Percentiles rank a stretch among this genome's conserved stretches.
phyloP scores from a whole-genome alignment of 306 rosid genomes.

The Rosa rugosa region DNA sequence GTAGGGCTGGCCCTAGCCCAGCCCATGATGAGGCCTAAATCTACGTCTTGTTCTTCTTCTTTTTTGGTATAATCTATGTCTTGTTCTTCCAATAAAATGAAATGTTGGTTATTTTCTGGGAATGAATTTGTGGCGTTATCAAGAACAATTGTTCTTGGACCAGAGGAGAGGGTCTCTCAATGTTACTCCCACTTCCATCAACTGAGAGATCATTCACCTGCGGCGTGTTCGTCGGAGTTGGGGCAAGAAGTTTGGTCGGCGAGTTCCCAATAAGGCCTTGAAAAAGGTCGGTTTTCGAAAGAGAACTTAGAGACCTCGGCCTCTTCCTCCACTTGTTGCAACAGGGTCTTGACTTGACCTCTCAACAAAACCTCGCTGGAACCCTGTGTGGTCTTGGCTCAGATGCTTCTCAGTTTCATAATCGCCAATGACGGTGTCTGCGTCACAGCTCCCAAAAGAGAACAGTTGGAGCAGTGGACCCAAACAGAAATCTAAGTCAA shows the following conservation, averaged over 20 bases:
- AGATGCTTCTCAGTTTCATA: conserved; percentile 40
- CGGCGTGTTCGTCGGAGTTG: conserved; percentile 90
- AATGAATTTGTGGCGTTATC: no score
- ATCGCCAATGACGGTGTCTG: conserved; percentile 57
- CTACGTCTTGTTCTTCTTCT: no score
- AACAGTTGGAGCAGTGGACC: no score
- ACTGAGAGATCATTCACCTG: conserved; percentile 46
- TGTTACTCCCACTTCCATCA: conserved; percentile 10
- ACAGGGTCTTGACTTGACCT: conserved; percentile 86
- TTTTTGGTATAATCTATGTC: no score
- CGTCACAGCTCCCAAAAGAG: conserved; percentile 51
- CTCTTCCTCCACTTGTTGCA: conserved; percentile 93
- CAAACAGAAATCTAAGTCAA: background rate
- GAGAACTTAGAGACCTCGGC: conserved; percentile 72
- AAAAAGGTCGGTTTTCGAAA: conserved; percentile 43
- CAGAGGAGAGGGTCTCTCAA: conserved; percentile 36
- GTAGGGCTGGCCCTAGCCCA: no score
- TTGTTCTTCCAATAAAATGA: no score
- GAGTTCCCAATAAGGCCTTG: conserved; percentile 40
- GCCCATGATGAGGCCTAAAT: no score
- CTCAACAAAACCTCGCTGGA: conserved; percentile 89
- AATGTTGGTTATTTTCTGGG: no score
- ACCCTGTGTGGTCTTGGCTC: conserved; percentile 71
- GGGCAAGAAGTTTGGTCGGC: conserved; percentile 62
- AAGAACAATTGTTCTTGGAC: conserved; percentile 51